A percentile compares a stretch with the other conserved stretches of the same genome.
Conservation (phyloP, 2,329 filamentous ascomycete species). For the Pseudogymnoascus sp. region DNA sequence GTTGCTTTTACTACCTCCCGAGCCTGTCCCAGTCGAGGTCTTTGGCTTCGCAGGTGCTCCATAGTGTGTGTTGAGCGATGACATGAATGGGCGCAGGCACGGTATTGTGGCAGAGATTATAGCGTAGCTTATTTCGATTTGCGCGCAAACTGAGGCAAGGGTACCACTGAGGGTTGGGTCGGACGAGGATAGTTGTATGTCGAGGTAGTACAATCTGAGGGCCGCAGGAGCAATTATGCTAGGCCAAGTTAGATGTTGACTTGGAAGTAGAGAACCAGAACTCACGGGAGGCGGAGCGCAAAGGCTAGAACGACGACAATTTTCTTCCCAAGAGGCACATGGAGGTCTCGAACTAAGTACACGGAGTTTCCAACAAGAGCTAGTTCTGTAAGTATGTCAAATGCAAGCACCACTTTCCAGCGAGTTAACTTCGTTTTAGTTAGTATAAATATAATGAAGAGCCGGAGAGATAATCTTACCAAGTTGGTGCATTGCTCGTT, state of each 20-base stretch:
- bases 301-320: slow-evolving; percentile 34
- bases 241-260: not conserved
- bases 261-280: not conserved
- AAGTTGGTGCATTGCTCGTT: slow-evolving; percentile 26
- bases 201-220: slow-evolving; percentile 33
- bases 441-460: not conserved
- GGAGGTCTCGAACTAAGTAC: slow-evolving; percentile 33
- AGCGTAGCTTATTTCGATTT: slow-evolving; percentile 35
- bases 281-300: slow-evolving; percentile 35
- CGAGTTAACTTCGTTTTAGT: slow-evolving; percentile 26
- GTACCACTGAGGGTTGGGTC: slow-evolving; percentile 33
- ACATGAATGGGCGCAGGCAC: slow-evolving; percentile 38
- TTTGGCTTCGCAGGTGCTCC: slow-evolving; percentile 19
- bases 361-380: slow-evolving; percentile 32
- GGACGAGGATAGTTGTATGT: slow-evolving; percentile 25
- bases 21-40: not conserved
- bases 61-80: slow-evolving; percentile 30
- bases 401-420: slow-evolving; percentile 32
- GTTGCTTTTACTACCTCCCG: not conserved
- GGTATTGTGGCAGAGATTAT: slow-evolving; percentile 36
- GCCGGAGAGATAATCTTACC: slow-evolving; percentile 22
- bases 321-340: slow-evolving; percentile 33
- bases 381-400: slow-evolving; percentile 36
- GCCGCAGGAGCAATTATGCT: slow-evolving; percentile 35
- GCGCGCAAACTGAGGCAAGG: slow-evolving; percentile 31